Percentiles rank a stretch among this genome's conserved stretches.
phyloP scores from a whole-genome alignment of 768 basidiomycete species.

The Terana coerulea region DNA sequence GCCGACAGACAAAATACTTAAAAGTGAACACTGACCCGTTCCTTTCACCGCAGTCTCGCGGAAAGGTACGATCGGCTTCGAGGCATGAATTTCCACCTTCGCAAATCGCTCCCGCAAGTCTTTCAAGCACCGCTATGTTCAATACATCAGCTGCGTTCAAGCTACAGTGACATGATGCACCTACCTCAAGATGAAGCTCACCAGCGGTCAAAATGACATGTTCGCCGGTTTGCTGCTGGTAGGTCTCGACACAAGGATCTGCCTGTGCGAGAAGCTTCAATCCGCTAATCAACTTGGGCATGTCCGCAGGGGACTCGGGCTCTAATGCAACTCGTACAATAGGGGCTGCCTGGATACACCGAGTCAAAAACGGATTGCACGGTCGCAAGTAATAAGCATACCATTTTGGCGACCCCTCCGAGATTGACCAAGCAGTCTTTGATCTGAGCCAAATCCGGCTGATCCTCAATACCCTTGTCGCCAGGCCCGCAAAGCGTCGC shows the following conservation, averaged over 20 bases:
- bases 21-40: constrained; percentile 42
- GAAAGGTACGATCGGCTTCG: constrained; percentile 96
- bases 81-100: constrained; percentile 86
- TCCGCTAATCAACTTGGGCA: constrained; percentile 85
- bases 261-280: constrained; percentile 88
- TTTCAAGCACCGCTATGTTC: constrained; percentile 81
- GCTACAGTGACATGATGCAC: constrained; percentile 12
- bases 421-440: constrained; percentile 72
- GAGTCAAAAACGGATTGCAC: not conserved
- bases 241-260: constrained; percentile 96
- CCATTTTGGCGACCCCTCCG: constrained; percentile 64
- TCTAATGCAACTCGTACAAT: constrained; percentile 96
- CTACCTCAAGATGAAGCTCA: constrained; percentile 91
- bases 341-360: constrained; percentile 59
- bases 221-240: constrained; percentile 96
- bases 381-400: constrained; percentile 30
- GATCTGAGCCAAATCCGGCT: constrained; percentile 29
- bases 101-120: constrained; percentile 97
- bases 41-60: constrained; percentile 89
- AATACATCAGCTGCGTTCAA: not conserved
- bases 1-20: not conserved
- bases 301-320: constrained; percentile 75
- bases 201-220: constrained; percentile 96
- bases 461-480: constrained; percentile 37
- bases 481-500: constrained; percentile 82